Conservation (phyloP, 306 rosid species). For the Ammopiptanthus mongolicus region DNA sequence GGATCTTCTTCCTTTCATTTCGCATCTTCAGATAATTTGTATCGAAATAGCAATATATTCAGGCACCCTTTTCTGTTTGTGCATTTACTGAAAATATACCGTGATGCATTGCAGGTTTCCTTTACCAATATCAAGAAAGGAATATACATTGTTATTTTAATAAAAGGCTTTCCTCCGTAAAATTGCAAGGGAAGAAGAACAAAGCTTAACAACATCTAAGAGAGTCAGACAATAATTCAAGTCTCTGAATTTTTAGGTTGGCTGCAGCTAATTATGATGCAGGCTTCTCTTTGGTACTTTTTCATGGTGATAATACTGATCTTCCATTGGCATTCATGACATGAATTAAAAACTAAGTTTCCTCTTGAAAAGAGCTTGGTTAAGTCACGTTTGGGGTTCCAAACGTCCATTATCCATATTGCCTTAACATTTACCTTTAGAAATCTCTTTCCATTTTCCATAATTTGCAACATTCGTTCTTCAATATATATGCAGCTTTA, state of each 20-base stretch:
- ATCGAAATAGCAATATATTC: neutral
- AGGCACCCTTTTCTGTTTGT: neutral
- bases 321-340: no score
- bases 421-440: neutral
- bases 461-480: slow-evolving; percentile 12
- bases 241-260: slow-evolving; percentile 16
- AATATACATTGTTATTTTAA: slow-evolving; percentile 35
- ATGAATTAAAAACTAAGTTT: no score
- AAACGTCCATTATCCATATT: neutral
- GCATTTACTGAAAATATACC: neutral
- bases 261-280: slow-evolving; percentile 11
- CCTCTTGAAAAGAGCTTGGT: no score
- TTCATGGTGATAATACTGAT: slow-evolving; percentile 9
- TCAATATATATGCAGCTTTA: slow-evolving; percentile 13
- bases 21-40: neutral
- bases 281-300: slow-evolving; percentile 4
- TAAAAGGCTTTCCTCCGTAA: slow-evolving; percentile 30
- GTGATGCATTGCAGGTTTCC: slow-evolving; percentile 35
- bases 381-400: no score
- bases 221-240: slow-evolving; percentile 24
- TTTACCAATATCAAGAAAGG: slow-evolving; percentile 31
- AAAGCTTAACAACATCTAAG: slow-evolving; percentile 31
- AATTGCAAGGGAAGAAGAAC: slow-evolving; percentile 31
- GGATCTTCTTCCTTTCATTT: slow-evolving; percentile 6
- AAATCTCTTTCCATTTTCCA: neutral